Conservation (phyloP, 129 eudicot species). For the Centaurea solstitialis region DNA sequence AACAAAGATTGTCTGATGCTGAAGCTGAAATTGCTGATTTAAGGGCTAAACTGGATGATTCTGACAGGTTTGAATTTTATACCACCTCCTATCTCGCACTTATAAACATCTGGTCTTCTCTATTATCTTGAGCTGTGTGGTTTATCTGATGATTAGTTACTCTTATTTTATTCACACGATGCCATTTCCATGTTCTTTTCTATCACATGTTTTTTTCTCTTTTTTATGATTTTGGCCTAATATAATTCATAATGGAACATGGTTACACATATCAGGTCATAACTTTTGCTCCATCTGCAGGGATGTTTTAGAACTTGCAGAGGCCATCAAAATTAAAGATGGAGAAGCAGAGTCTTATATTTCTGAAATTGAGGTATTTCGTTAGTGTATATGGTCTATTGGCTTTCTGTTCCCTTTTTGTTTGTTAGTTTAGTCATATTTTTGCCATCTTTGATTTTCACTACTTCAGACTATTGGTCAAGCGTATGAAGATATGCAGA, state of each 20-base stretch:
- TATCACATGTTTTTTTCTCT: too few species aligned
- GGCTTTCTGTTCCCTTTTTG: not conserved
- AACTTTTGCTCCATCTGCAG: conserved; percentile 36
- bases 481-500: conserved; percentile 99
- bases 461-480: conserved; percentile 86
- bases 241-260: too few species aligned
- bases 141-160: too few species aligned
- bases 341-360: conserved; percentile 90
- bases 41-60: conserved; percentile 67
- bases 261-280: too few species aligned
- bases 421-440: not conserved
- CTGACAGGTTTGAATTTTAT: conserved; percentile 69
- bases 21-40: conserved; percentile 93
- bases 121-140: too few species aligned
- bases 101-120: not conserved
- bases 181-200: too few species aligned
- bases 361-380: conserved; percentile 86
- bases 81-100: too few species aligned
- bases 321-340: conserved; percentile 88
- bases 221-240: too few species aligned
- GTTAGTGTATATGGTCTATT: conserved; percentile 2
- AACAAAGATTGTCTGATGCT: conserved; percentile 72
- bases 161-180: too few species aligned
- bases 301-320: conserved; percentile 77
- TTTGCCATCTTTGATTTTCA: not conserved